Base-by-base conservation (phyloP, 2,329 filamentous ascomycete species). In the Aspergillus niger region DNA sequence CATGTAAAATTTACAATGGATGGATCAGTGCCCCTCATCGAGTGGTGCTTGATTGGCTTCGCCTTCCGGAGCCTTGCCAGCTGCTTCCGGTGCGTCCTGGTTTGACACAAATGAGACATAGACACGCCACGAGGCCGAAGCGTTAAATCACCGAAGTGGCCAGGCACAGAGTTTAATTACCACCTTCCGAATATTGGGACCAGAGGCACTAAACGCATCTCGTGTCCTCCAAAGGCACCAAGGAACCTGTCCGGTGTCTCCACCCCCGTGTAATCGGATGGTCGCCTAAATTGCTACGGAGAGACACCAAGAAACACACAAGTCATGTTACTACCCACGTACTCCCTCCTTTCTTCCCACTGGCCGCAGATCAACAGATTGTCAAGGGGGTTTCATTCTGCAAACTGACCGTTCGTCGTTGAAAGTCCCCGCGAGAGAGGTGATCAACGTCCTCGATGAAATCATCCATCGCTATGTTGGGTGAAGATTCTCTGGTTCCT, bases 401-500 rank as follows among this genome's bases (percentile, higher is more conserved):
- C 32, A 36, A 20, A 26, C 43, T 13, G 43, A 47, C 43, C 20
- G 22, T 22, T 20, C 11, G 13, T 11, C 44, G n/a, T 13, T 20
- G 10, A 44, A 44, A 44, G 17, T 3, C 10, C 39, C 20, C 20
- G 44, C 26, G 15, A 47, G 20, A 24, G 11, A 3, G 15, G 15
- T 28, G 44, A 49, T 49, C 47, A 28, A n/a, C 44, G 13, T 41
- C 8, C 26, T 56, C n/a, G 11, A 63, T 65, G 61, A 65, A 63
- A 57, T 62, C 61, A 65, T 65, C 60, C 43, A 43, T 48, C 53
- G 41, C 48, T 59, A 36, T 58, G 47, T 56, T 57, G 36, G 58
- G 54, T 49, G 54, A 57, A 32, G 52, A 63, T 62, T 49, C 58
- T 47, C 59, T 44, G 57, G 57, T 38, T 20, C 59, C 36, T 51